Evolutionary conservation across 331 rosid genomes (phyloP).

Genomic region (Quercus phellos): DNA sequence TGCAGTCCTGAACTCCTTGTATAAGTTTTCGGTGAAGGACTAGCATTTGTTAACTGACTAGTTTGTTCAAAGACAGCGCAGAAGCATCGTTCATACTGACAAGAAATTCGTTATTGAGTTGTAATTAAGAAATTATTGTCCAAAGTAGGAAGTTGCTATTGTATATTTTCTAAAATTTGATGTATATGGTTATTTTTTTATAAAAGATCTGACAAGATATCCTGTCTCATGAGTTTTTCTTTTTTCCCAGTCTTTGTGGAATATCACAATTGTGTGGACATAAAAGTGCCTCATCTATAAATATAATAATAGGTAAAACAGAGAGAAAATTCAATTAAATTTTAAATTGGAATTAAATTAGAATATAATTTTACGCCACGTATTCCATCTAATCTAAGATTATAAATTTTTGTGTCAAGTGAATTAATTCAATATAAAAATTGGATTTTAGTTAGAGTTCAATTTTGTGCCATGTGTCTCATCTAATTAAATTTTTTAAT

Average conservation of each 20-base stretch:
- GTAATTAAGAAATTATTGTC: neutral
- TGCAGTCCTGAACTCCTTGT: neutral
- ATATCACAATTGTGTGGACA: neutral
- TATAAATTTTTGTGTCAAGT: no score
- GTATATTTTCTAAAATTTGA: slow-evolving; percentile 16
- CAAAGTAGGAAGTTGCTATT: neutral
- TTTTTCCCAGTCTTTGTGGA: neutral
- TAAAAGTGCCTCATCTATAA: neutral
- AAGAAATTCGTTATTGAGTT: neutral
- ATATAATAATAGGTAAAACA: no score
- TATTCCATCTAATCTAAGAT: no score
- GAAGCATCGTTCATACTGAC: neutral
- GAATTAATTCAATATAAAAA: no score
- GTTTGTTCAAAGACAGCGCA: neutral
- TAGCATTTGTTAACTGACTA: neutral
- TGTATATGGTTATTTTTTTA: neutral
- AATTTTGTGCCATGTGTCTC: no score
- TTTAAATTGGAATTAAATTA: no score
- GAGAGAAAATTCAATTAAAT: no score
- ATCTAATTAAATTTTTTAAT: no score
- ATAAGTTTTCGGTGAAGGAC: neutral
- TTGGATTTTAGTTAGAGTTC: no score
- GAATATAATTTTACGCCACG: no score
- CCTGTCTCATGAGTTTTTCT: neutral
- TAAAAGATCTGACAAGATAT: neutral